Conservation (phyloP, 2,329 filamentous ascomycete species). For the Aspergillus proliferans region DNA sequence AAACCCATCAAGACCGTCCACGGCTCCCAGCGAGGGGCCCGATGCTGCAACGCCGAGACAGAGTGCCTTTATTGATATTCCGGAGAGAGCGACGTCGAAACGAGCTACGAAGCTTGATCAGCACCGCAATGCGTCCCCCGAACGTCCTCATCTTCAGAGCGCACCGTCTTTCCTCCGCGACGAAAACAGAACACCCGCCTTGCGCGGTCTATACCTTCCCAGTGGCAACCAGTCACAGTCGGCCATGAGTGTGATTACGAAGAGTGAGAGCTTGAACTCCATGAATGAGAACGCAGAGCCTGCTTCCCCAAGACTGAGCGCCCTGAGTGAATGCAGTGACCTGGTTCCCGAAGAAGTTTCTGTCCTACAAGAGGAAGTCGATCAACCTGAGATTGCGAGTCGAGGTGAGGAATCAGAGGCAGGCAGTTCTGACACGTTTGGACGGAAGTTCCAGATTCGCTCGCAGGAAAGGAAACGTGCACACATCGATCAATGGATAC, state of each 20-base stretch:
- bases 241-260: conserved; percentile 25
- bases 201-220: conserved; percentile 34
- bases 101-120: conserved; percentile 16
- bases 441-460: conserved; percentile 1
- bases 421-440: conserved; percentile 13
- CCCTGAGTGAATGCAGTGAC: conserved; percentile 42
- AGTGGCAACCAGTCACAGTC: conserved; percentile 22
- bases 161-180: conserved; percentile 36
- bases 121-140: conserved; percentile 13
- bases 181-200: conserved; percentile 29
- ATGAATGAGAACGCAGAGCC: conserved; percentile 28
- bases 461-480: conserved; percentile 16
- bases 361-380: conserved; percentile 14
- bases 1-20: conserved; percentile 18
- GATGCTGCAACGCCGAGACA: conserved; percentile 24
- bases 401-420: conserved; percentile 3
- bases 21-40: conserved; percentile 19
- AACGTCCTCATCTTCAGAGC: conserved; percentile 23
- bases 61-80: conserved; percentile 26
- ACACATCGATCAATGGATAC: conserved; percentile 29
- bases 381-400: conserved; percentile 19
- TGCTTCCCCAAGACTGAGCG: conserved; percentile 36
- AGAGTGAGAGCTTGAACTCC: conserved; percentile 32
- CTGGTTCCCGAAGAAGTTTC: conserved; percentile 27
- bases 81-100: conserved; percentile 35